phyloP scores from a whole-genome alignment of 768 basidiomycete genomes.

The Boletus fagicola region DNA sequence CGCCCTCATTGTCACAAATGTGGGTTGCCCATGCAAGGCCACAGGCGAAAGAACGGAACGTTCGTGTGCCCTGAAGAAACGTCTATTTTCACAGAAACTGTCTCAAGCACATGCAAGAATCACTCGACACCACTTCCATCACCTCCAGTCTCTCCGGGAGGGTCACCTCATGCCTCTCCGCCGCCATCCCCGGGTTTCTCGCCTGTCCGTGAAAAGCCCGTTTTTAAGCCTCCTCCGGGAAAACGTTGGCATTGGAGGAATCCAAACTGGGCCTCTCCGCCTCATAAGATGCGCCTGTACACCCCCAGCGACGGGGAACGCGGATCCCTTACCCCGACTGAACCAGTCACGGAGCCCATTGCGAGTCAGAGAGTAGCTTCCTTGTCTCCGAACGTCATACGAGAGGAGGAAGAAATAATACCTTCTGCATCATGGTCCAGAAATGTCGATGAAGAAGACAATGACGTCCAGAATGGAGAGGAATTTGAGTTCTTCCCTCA shows the following conservation, averaged over 20 bases:
- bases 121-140: slow-evolving; percentile 28
- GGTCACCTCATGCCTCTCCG: slow-evolving; percentile 23
- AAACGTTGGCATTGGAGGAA: slow-evolving; percentile 35
- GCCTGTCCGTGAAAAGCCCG: slow-evolving; percentile 16
- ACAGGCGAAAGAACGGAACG: slow-evolving; percentile 31
- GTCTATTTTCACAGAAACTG: slow-evolving; percentile 15
- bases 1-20: slow-evolving; percentile 37
- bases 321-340: slow-evolving; percentile 31
- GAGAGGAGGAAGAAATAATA: slow-evolving; percentile 13
- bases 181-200: slow-evolving; percentile 14
- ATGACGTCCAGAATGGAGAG: slow-evolving; percentile 5
- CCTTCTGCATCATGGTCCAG: slow-evolving; percentile 8
- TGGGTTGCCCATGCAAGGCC: slow-evolving; percentile 33
- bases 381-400: slow-evolving; percentile 1
- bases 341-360: slow-evolving; percentile 26
- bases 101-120: slow-evolving; percentile 13
- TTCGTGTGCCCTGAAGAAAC: slow-evolving; percentile 28
- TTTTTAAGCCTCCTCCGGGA: slow-evolving; percentile 31
- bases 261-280: slow-evolving; percentile 35
- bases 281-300: slow-evolving; percentile 26
- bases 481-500: slow-evolving; percentile 14
- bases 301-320: slow-evolving; percentile 24
- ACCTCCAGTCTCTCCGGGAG: slow-evolving; percentile 26
- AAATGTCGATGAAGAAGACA: slow-evolving; percentile 8
- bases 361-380: background rate